phyloP scores from a whole-genome alignment of 257 asterid genomes.

The Scutellaria galericulata region DNA sequence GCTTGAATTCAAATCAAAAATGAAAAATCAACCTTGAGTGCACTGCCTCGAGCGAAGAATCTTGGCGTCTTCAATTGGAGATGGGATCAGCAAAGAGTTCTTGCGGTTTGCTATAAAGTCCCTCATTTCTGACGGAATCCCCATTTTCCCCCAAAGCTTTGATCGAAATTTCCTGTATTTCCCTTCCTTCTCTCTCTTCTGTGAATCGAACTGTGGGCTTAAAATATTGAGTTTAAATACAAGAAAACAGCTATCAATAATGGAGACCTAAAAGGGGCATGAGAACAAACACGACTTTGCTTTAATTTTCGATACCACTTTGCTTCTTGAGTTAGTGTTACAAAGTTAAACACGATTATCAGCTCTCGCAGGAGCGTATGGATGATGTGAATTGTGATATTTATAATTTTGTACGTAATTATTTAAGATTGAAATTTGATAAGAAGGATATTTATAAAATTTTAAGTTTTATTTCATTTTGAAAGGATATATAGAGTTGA shows the following conservation, averaged over 20 bases:
- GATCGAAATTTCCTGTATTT: background rate
- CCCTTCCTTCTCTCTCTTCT: background rate
- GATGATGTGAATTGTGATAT: no score
- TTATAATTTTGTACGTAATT: no score
- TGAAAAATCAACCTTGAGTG: slow-evolving; percentile 44
- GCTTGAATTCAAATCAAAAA: background rate
- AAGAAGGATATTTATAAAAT: no score
- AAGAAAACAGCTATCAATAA: background rate
- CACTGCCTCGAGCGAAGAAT: slow-evolving; percentile 39
- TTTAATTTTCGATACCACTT: background rate
- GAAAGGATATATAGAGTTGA: no score
- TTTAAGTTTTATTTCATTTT: no score
- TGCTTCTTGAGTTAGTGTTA: background rate
- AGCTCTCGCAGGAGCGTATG: no score
- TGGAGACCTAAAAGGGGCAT: background rate
- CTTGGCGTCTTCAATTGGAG: slow-evolving; percentile 44
- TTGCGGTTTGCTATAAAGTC: slow-evolving; percentile 35
- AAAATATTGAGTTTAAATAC: background rate
- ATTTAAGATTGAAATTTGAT: no score
- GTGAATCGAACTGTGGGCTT: no score
- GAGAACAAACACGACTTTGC: slow-evolving; percentile 21
- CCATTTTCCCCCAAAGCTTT: slow-evolving; percentile 29
- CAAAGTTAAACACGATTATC: background rate
- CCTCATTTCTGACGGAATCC: slow-evolving; percentile 41
- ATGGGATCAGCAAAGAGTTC: slow-evolving; percentile 37